Base-by-base conservation (phyloP, 495 filamentous ascomycete species). In the Podospora comata region DNA sequence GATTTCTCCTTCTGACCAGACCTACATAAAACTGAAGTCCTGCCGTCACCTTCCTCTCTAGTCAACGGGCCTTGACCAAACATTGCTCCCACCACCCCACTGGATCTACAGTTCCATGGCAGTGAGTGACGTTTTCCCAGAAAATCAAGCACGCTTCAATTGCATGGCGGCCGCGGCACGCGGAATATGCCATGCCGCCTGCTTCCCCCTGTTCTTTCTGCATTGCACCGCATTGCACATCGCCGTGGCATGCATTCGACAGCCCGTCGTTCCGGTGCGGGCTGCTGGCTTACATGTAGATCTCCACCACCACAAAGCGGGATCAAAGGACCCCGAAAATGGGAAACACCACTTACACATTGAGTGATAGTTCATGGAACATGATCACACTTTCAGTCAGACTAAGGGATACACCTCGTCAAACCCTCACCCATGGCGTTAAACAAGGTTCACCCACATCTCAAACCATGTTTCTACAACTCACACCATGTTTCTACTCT, bases 41-140 rank as follows among this genome's bases (percentile, higher is more conserved):
- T 58, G 18, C 23, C n/a, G 19, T 58, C 55, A 74, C 72, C 72
- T 73, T 73, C 71, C 71, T 28, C 26, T 68, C 69, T 64, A 2
- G 67, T 67, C 71, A 27, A 55, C 68, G 68, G 69, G 60, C 59
- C 2, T 58, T 48, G 15, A 55, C 63, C 20, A 39, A 32, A 20
- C 30, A 5, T 39, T 48, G 18, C 32, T 18, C 18, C 61, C 61
- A 9, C 16, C 61, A 48, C 20, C 18, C 61, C 61, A 9, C 16
- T 30, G 32, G 9, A 39, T 19, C 2, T 15, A 44, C 30, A 53
- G 62, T 20, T 20, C 5, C 26, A 53, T 6, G 44, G 18, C 30
- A 32, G 39, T 48, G 39, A 23, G 1, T 23, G 23, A 23, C 23
- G 23, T 23, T 23, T 23, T 23, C 23, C 23, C 23, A 23, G 39